Evolutionary conservation across 768 basidiomycete species (phyloP), one percentile per base, ranked within the genome.

Genomic region (Kwoniella newhampshirensis): DNA sequence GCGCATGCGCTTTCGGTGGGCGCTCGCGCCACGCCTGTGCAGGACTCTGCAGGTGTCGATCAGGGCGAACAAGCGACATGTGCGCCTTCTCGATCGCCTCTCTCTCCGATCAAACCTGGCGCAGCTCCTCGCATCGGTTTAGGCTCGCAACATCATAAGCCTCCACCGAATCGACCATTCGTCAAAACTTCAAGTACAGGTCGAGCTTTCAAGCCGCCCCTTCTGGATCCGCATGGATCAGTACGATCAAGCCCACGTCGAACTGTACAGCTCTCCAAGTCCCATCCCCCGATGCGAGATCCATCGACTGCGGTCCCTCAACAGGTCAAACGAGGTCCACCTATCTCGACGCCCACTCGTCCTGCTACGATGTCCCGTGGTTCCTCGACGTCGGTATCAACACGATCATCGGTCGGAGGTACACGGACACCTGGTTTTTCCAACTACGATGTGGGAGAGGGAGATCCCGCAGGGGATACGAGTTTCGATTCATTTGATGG

Each of bases 401-500:
- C 32, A 13, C 32, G 20, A 25, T 15, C 17, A 3, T 25, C 50
- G 4, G n/a, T n/a, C 12, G 15, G 25, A 4, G 25, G 25, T 12
- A 27, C 44, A 17, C 44, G 25, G 2, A 8, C 44, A 17, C 8
- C 25, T 26, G 44, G 44, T 8, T 45, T 27, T 2, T 45, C 44
- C 12, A 54, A 60, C 28, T 48, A 45, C 21, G 59, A 60, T 60
- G 44, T 60, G 20, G 59, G 59, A 27, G 59, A 51, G 37, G 30
- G 43, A 21, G 58, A 59, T 15, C 52, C 52, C 20, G 52, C 54
- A 49, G 52, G 52, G 9, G 60, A 62, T 62, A 47, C n/a, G 13
- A 57, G 54, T 42, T 62, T 57, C 35, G 60, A 62, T 40, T 57
- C 54, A 18, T 54, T 62, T 23, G 60, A 62, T 57, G 60, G 60